phyloP scores from a whole-genome alignment of 768 basidiomycete species.

The Kwoniella europaea region DNA sequence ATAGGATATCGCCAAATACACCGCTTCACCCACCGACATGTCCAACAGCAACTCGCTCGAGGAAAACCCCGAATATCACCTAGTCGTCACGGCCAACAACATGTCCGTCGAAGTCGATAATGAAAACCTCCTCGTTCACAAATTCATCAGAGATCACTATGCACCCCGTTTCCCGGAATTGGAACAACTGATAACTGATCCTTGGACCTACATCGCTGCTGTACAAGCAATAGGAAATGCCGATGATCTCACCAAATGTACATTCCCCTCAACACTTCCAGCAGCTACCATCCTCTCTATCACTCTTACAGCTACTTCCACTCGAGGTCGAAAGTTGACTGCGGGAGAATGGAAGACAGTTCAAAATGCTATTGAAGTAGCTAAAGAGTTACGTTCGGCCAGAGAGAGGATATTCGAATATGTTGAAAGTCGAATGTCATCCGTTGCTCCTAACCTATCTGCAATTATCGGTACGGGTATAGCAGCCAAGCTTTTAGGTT shows the following conservation, averaged over 20 bases:
- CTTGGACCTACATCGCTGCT: constrained; percentile 87
- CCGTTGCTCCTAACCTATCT: constrained; percentile 96
- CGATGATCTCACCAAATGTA: constrained; percentile 84
- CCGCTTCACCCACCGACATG: constrained; percentile 75
- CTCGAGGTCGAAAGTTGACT: constrained; percentile 73
- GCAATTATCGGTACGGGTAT: constrained; percentile 98
- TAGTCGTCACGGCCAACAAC: constrained; percentile 98
- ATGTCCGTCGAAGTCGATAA: constrained; percentile 98
- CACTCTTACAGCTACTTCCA: constrained; percentile 90
- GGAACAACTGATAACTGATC: constrained; percentile 90
- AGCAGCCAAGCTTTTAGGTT: constrained; percentile 96
- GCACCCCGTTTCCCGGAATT: constrained; percentile 93
- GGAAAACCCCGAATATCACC: constrained; percentile 90
- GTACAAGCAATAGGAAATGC: constrained; percentile 86
- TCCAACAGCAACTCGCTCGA: constrained; percentile 73
- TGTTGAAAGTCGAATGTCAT: constrained; percentile 98
- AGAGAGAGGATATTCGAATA: constrained; percentile 98
- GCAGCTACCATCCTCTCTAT: constrained; percentile 94
- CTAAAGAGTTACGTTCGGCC: constrained; percentile 83
- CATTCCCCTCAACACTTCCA: constrained; percentile 77
- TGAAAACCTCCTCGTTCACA: constrained; percentile 94
- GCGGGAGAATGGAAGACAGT: constrained; percentile 79
- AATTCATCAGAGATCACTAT: constrained; percentile 99
- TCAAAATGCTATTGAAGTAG: constrained; percentile 82
- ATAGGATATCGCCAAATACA: constrained; percentile 89